Evolutionary conservation across 2,329 filamentous ascomycete genomes (phyloP), one percentile per base, ranked within the genome.

Genomic region (Trichoderma citrinoviride): DNA sequence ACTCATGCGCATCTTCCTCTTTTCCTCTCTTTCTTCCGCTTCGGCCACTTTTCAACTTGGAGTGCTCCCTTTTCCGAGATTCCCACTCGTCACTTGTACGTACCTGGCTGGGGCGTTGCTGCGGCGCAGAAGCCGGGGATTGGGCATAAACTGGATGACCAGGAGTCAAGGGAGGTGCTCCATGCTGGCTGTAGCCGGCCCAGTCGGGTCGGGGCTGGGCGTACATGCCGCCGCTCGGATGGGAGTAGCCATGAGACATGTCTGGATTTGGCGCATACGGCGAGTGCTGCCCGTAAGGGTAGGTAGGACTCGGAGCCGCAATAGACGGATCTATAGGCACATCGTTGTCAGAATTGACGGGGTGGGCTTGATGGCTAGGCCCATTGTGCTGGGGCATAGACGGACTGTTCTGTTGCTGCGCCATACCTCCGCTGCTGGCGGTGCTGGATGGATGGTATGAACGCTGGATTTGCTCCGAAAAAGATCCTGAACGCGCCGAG

Each of bases 311-410:
- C 76, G 92, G 91, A 74, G 91, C 89, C 79, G 93, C 91, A 78
- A 97, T 97, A 79, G 93, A 96, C 75, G 93, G 93, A 96, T 97
- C 94, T 97, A 96, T 93, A 90, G 92, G 92, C 84, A 96, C 88
- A 88, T 92, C 90, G 87, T 86, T 87, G 92, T 97, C 91, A 97
- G 93, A 96, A 81, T 92, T 93, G 82, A 89, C 85, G 85, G 87
- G 84, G 78, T 85, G 83, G 82, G 86, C 85, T 83, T 89, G 89
- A 89, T 90, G 87, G 85, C 84, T 89, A 82, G 85, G 83, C 76
- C 79, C 90, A 92, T 93, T 90, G 86, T 88, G 86, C 83, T 91
- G 83, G 88, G 90, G 85, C 85, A 92, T 86, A 82, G 92, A 97
- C 93, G 92, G 91, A 97, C 93, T 97, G 90, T 92, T 92, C 90